phyloP scores from a whole-genome alignment of 192 early-diverging fungal genomes.

The Umbelopsis vinacea region DNA sequence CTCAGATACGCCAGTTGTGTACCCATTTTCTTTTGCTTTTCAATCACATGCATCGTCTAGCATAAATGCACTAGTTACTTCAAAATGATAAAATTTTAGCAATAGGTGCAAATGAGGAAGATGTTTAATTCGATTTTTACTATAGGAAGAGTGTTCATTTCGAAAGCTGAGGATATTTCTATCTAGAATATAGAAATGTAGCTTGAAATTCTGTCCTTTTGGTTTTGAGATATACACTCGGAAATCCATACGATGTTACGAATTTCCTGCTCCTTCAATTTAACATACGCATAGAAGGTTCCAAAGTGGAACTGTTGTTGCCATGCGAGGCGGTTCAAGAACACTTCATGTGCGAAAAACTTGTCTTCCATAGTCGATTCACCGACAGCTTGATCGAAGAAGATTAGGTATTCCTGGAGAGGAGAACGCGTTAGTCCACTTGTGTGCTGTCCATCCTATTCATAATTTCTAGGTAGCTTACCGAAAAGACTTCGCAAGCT shows the following conservation, averaged over 20 bases:
- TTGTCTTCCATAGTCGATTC: slow-evolving; percentile 86
- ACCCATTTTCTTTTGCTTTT: too few species aligned
- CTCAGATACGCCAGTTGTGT: not conserved
- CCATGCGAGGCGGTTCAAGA: slow-evolving; percentile 91
- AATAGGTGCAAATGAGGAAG: not conserved
- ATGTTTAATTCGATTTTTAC: not conserved
- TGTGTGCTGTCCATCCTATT: not conserved
- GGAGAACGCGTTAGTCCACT: not conserved
- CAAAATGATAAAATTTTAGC: too few species aligned
- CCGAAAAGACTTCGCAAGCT: slow-evolving; percentile 80
- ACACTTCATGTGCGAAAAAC: slow-evolving; percentile 95
- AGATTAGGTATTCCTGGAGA: slow-evolving; percentile 80
- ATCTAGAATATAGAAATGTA: slow-evolving; percentile 90
- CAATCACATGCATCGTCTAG: too few species aligned
- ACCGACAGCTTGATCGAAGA: slow-evolving; percentile 70
- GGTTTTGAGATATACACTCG: slow-evolving; percentile 98
- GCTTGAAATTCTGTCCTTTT: slow-evolving; percentile 93
- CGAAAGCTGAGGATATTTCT: not conserved
- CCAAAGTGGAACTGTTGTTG: slow-evolving; percentile 98
- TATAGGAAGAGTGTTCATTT: not conserved
- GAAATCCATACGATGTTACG: slow-evolving; percentile 99
- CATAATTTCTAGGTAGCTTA: slow-evolving; percentile 39
- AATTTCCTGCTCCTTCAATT: slow-evolving; percentile 98
- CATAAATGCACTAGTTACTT: too few species aligned
- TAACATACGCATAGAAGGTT: slow-evolving; percentile 93